Evolutionary conservation across 2,329 filamentous ascomycete genomes (phyloP), one percentile per base, ranked within the genome.

Genomic region (Rosellinia necatrix): DNA sequence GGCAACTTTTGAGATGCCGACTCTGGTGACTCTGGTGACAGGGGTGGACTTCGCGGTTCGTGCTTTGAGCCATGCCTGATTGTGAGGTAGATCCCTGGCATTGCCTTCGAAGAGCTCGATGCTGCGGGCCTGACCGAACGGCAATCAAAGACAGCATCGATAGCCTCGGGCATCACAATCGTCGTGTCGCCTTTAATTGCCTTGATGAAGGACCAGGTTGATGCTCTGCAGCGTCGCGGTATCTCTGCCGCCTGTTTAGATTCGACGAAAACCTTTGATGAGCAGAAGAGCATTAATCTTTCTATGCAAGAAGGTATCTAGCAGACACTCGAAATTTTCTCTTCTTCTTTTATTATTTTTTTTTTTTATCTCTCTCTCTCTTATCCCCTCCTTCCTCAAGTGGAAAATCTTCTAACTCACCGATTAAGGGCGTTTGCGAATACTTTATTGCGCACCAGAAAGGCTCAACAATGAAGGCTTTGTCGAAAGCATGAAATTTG

Each of bases 161-260:
- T 44, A 10, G 72, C 75, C 15, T 68, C 72, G 9, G 83, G 81
- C 5, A 76, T 84, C 58, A 84, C 80, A 1, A 74, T 85, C 5
- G 79, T 84, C 2, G 79, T 84, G 2, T 84, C 80, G 0, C 81
- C 81, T 0, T 68, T 84, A 3, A 81, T 84, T 48, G 81, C 81
- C 2, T 64, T 85, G 49, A 84, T 84, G 81, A 85, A 85, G 63
- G 82, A 85, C 58, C 83, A 86, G 60, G 81, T 83, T 0, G 82
- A 85, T 60, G 77, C 78, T 1, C 71, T 86, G 17, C 71, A 75
- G 42, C 72, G 72, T 8, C 74, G 76, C 24, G 78, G 78, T 0
- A 76, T 86, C 8, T 64, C 75, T 8, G 83, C 82, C 7, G 82
- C 81, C 2, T 78, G 77, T 6, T 70, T 85, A 9, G 81, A 86